Evolutionary conservation across 192 early-diverging fungal species (phyloP).

Genomic region (Backusella morwellensis): DNA sequence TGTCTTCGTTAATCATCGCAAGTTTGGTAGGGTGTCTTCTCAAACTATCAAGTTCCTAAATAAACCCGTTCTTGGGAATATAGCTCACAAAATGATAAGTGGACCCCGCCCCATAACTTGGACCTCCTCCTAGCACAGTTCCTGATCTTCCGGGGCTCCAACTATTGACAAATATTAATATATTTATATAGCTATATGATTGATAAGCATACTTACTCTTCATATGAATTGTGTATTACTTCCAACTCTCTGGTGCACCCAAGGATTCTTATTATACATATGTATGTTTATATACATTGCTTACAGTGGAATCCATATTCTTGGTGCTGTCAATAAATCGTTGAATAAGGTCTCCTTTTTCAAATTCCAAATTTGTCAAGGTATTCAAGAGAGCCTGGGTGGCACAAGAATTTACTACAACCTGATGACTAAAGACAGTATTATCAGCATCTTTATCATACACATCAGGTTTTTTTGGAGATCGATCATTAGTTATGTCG

Average conservation of each 20-base stretch:
- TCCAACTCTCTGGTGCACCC: not conserved
- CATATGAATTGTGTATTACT: not conserved
- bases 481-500: not conserved
- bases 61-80: not conserved
- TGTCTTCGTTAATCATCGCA: not conserved
- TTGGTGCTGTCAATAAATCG: not conserved
- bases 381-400: not conserved
- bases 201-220: no score
- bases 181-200: not conserved
- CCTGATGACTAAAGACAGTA: not conserved
- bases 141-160: no score
- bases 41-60: not conserved
- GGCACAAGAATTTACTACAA: not conserved
- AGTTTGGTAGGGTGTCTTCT: not conserved
- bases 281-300: not conserved
- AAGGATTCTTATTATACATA: not conserved
- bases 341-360: not conserved
- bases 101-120: no score
- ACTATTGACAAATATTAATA: no score
- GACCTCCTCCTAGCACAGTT: no score
- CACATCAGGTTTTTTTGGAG: not conserved
- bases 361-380: not conserved
- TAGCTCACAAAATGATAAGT: not conserved
- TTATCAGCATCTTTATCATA: not conserved
- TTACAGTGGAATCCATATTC: not conserved